These are phyloP conservation scores for Candida coquimbonensis DNA, from an alignment of 805 yeast species.

Conservation along the genomic window DNA sequence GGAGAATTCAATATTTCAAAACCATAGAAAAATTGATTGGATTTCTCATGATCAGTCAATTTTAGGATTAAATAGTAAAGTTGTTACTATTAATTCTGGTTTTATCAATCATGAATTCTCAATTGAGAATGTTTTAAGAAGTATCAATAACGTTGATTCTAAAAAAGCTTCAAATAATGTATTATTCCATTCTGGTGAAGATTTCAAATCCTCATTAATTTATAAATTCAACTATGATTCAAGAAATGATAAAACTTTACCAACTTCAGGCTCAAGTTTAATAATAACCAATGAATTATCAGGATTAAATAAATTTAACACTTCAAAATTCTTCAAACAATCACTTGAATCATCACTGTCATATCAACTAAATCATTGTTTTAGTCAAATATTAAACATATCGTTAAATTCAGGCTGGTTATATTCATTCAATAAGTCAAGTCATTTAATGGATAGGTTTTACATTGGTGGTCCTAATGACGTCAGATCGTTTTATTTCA, in stretches of 20 bases:
- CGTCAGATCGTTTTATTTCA: constrained; percentile 60
- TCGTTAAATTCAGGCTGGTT: constrained; percentile 52
- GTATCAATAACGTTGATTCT: constrained; percentile 33
- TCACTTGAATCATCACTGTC: constrained; percentile 29
- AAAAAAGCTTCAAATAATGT: constrained; percentile 43
- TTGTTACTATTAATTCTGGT: constrained; percentile 15
- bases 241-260: constrained; percentile 35
- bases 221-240: constrained; percentile 36
- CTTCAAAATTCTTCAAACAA: constrained; percentile 29
- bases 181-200: constrained; percentile 55
- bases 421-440: constrained; percentile 28
- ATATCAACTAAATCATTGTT: constrained; percentile 26
- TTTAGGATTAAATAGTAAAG: constrained; percentile 35
- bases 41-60: constrained; percentile 47
- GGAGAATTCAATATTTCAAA: constrained; percentile 44
- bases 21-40: constrained; percentile 45
- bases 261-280: constrained; percentile 36
- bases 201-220: constrained; percentile 48
- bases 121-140: constrained; percentile 38
- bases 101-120: constrained; percentile 42
- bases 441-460: constrained; percentile 71
- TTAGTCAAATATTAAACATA: constrained; percentile 36
- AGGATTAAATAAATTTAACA: constrained; percentile 18
- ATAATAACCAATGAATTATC: constrained; percentile 40
- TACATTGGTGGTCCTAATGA: constrained; percentile 76